Percentiles rank a stretch among this genome's conserved stretches.
These are phyloP conservation scores for Anisodus tanguticus DNA, from an alignment of 257 asterid genomes.

Conservation along the genomic window DNA sequence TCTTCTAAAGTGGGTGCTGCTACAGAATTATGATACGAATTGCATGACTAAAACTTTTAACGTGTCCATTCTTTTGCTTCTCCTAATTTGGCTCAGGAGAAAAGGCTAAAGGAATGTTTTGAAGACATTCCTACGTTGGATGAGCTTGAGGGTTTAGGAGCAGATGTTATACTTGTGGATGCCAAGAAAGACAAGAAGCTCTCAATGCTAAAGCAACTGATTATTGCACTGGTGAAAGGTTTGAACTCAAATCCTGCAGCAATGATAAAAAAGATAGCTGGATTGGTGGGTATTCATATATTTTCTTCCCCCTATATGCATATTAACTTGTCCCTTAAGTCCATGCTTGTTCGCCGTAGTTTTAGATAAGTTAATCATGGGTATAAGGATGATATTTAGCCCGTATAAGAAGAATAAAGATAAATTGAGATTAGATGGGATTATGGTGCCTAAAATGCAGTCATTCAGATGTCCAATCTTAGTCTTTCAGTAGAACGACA, in stretches of 20 bases:
- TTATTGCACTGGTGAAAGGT: constrained; percentile 83
- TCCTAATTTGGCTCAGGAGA: constrained; percentile 59
- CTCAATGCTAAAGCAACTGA: constrained; percentile 83
- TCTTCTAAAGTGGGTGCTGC: constrained; percentile 25
- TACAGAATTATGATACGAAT: background rate
- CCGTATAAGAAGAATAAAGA: background rate
- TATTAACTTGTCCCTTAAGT: background rate
- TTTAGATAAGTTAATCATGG: background rate
- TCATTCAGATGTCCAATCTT: background rate
- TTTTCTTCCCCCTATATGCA: background rate
- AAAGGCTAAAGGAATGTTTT: constrained; percentile 78
- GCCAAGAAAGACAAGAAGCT: constrained; percentile 83
- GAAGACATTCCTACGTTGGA: constrained; percentile 84
- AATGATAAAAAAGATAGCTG: constrained; percentile 91
- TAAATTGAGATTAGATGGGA: background rate
- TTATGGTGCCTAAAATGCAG: constrained; percentile 5
- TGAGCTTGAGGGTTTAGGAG: constrained; percentile 78
- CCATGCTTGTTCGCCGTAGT: background rate
- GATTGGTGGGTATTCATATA: constrained; percentile 66
- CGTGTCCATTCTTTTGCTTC: background rate
- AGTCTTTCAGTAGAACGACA: constrained; percentile 9
- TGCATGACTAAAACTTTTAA: background rate
- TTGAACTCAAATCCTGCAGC: constrained; percentile 78
- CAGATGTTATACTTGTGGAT: constrained; percentile 90
- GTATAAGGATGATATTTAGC: background rate